These are phyloP conservation scores for Hymenoscyphus infarciens DNA, from an alignment of 2,329 filamentous ascomycete genomes.

Conservation along the genomic window DNA sequence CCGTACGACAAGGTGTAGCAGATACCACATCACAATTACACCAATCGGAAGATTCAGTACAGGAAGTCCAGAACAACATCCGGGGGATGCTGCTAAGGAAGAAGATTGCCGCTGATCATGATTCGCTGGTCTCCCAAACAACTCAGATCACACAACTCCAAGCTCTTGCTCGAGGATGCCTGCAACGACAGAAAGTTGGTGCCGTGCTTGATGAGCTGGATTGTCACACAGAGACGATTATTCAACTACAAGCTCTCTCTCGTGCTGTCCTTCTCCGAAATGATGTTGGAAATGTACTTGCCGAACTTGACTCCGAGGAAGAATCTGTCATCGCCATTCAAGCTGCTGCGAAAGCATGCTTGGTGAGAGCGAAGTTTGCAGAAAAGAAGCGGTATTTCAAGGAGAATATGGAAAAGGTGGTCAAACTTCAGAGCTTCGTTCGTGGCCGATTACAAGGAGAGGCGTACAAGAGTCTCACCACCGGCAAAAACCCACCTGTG, in stretches of 20 bases:
- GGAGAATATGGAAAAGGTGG: conserved; percentile 97
- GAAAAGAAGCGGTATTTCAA: conserved; percentile 88
- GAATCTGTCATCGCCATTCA: conserved; percentile 73
- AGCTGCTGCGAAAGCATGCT: conserved; percentile 65
- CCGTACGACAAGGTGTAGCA: conserved; percentile 49
- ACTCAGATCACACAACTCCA: conserved; percentile 61
- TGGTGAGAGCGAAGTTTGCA: conserved; percentile 71
- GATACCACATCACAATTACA: conserved; percentile 47
- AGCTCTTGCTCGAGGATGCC: conserved; percentile 60
- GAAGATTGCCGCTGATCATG: conserved; percentile 46
- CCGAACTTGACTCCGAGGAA: conserved; percentile 78
- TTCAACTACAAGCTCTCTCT: conserved; percentile 69
- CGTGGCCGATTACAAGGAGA: conserved; percentile 93
- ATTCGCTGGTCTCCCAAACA: conserved; percentile 56
- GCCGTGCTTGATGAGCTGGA: conserved; percentile 67
- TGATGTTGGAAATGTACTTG: conserved; percentile 69
- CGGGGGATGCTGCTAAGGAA: conserved; percentile 60
- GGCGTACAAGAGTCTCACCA: conserved; percentile 95
- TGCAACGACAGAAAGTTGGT: conserved; percentile 57
- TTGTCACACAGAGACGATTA: conserved; percentile 62
- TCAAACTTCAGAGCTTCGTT: conserved; percentile 97
- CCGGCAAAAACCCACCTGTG: conserved; percentile 93
- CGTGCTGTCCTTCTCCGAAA: conserved; percentile 77
- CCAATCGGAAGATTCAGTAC: conserved; percentile 43
- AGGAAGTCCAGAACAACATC: conserved; percentile 54